These are phyloP conservation scores for Phytophthora chlamydospora DNA, from an alignment of 352 stramenopile species.

Conservation along the genomic window DNA sequence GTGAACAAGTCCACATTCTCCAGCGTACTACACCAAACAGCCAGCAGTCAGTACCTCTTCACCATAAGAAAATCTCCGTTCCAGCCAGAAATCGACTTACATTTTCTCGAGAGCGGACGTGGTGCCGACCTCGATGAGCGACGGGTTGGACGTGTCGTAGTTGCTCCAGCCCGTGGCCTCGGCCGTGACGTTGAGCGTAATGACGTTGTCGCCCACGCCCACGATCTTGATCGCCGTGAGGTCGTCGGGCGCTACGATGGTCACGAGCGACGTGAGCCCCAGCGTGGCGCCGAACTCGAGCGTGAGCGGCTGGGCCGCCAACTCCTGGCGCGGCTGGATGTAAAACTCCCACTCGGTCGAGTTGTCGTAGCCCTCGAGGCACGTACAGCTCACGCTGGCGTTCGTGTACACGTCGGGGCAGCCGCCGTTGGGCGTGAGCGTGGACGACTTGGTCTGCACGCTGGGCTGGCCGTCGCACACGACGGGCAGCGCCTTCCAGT, in stretches of 20 bases:
- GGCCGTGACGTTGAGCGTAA: constrained; percentile 47
- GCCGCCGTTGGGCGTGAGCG: constrained; percentile 49
- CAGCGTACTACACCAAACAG: constrained; percentile 28
- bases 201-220: constrained; percentile 28
- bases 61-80: constrained; percentile 2
- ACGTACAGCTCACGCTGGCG: constrained; percentile 62
- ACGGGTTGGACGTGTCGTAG: constrained; percentile 40
- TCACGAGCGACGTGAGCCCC: constrained; percentile 52
- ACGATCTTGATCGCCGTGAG: constrained; percentile 42
- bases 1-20: constrained; percentile 51
- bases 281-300: constrained; percentile 43
- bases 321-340: constrained; percentile 28
- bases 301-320: constrained; percentile 40
- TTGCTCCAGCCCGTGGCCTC: constrained; percentile 50
- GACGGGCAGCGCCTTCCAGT: constrained; percentile 56
- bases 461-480: constrained; percentile 56
- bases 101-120: constrained; percentile 41
- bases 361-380: constrained; percentile 48
- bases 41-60: too few species aligned
- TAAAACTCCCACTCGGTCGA: constrained; percentile 52
- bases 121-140: constrained; percentile 47
- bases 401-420: constrained; percentile 54
- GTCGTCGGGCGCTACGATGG: constrained; percentile 47
- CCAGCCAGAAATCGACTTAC: constrained; percentile 22
- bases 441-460: constrained; percentile 51